phyloP scores from a whole-genome alignment of 1,284 basidiomycete genomes.

The Anthracocystis panici-leucophaei region DNA sequence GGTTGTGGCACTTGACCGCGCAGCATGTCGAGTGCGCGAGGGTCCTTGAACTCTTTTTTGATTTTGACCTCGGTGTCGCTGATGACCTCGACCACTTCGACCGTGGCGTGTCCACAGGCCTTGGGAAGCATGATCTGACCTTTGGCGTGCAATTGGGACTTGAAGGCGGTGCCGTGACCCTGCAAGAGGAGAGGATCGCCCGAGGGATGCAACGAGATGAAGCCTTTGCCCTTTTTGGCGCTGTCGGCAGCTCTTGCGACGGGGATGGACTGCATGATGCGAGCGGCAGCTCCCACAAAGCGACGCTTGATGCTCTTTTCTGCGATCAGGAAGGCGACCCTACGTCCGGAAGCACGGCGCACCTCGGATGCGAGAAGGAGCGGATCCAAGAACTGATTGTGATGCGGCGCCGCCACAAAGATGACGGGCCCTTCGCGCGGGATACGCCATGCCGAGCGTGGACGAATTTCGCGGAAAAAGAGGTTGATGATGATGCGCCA shows the following conservation, averaged over 20 bases:
- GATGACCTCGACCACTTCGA: constrained; percentile 87
- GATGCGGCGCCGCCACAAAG: constrained; percentile 95
- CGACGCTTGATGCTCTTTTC: constrained; percentile 88
- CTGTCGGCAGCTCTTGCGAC: constrained; percentile 92
- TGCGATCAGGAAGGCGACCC: constrained; percentile 91
- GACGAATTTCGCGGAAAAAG: constrained; percentile 96
- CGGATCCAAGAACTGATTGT: constrained; percentile 97
- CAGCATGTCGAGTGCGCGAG: constrained; percentile 65
- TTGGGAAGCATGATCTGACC: constrained; percentile 92
- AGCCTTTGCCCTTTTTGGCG: constrained; percentile 82
- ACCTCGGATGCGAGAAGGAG: constrained; percentile 89
- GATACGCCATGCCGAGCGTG: constrained; percentile 93
- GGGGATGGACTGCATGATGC: constrained; percentile 81
- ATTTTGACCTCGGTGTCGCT: constrained; percentile 84
- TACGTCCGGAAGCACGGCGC: constrained; percentile 81
- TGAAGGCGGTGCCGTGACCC: constrained; percentile 85
- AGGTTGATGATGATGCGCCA: constrained; percentile 88
- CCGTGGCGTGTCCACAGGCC: constrained; percentile 80
- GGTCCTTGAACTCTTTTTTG: constrained; percentile 82
- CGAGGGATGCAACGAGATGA: constrained; percentile 77
- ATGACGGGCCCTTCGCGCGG: constrained; percentile 90
- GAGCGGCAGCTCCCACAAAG: constrained; percentile 84
- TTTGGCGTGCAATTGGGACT: constrained; percentile 79
- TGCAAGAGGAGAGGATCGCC: constrained; percentile 76
- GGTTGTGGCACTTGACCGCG: constrained; percentile 49